Conservation (phyloP, 176 grass and related monocot species). For the Pharus latifolius region DNA sequence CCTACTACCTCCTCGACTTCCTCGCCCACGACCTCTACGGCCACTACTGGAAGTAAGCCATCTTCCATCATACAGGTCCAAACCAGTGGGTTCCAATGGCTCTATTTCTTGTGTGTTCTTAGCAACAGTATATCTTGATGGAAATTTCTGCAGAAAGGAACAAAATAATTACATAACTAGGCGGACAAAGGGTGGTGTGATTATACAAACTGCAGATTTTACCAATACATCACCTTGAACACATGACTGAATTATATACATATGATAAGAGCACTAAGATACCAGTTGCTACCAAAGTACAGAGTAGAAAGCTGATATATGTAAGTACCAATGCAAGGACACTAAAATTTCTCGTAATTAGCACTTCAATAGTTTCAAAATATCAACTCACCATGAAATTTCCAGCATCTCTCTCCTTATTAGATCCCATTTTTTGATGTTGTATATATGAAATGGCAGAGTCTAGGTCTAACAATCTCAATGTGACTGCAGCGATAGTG, state of each 20-base stretch:
- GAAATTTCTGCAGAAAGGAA: slow-evolving; percentile 54
- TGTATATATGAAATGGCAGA: slow-evolving; percentile 53
- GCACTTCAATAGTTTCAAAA: neutral
- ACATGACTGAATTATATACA: neutral
- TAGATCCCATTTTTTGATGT: slow-evolving; percentile 58
- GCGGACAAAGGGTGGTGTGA: neutral
- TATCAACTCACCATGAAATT: slow-evolving; percentile 49
- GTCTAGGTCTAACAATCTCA: slow-evolving; percentile 87
- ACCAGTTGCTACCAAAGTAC: neutral
- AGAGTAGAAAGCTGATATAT: neutral
- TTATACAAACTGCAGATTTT: neutral
- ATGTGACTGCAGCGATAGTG: slow-evolving; percentile 59
- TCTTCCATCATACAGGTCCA: slow-evolving; percentile 39
- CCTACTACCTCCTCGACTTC: slow-evolving; percentile 58
- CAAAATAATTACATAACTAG: neutral
- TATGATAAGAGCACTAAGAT: neutral
- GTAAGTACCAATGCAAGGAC: neutral
- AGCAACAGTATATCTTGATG: slow-evolving; percentile 57
- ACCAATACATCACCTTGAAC: slow-evolving; percentile 2
- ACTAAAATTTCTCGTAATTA: neutral
- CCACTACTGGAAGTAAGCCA: slow-evolving; percentile 42
- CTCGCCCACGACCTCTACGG: slow-evolving; percentile 72
- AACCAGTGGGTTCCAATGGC: slow-evolving; percentile 33
- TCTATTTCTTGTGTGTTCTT: slow-evolving; percentile 50
- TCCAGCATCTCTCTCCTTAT: slow-evolving; percentile 44